A percentile compares a stretch with the other conserved stretches of the same genome.
Evolutionary conservation across 2,329 filamentous ascomycete species (phyloP).

Genomic region (Bretziella fagacearum): DNA sequence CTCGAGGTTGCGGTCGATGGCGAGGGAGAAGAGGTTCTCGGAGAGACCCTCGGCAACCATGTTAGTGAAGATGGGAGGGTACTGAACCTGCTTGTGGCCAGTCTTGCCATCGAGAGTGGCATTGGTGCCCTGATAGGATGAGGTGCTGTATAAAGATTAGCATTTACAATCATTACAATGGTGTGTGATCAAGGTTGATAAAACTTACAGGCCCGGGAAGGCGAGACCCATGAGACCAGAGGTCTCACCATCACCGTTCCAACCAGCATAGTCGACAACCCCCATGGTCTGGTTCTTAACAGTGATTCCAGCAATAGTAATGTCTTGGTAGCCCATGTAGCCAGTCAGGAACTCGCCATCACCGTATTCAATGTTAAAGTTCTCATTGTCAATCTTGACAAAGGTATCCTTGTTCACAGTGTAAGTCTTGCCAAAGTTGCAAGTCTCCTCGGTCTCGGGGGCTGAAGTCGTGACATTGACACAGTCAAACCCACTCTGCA

Average conservation of each 20-base stretch:
- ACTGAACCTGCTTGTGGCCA: slow-evolving; percentile 1
- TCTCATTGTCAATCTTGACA: slow-evolving; percentile 5
- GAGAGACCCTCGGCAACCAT: slow-evolving; percentile 3
- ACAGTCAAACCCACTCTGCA: slow-evolving; percentile 3
- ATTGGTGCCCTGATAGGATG: slow-evolving; percentile 4
- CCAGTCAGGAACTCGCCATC: slow-evolving; percentile 10
- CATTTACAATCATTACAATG: not conserved
- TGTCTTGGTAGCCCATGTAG: slow-evolving; percentile 3
- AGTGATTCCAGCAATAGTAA: slow-evolving; percentile 7
- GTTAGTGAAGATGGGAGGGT: slow-evolving; percentile 11
- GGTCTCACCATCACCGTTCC: slow-evolving; percentile 5
- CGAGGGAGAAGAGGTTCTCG: slow-evolving; percentile 7
- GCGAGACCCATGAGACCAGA: slow-evolving; percentile 10
- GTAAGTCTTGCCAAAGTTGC: slow-evolving; percentile 10
- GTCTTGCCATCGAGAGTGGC: not conserved
- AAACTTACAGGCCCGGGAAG: slow-evolving; percentile 9
- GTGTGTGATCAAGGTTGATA: not conserved
- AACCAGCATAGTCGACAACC: slow-evolving; percentile 6
- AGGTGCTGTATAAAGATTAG: slow-evolving; percentile 5
- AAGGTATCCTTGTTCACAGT: not conserved
- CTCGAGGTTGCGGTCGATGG: slow-evolving; percentile 1
- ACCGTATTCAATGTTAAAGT: slow-evolving; percentile 9
- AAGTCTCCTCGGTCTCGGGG: slow-evolving; percentile 1
- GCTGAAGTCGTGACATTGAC: not conserved
- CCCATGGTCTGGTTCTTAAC: slow-evolving; percentile 11